Evolutionary conservation across 345 rosid species (phyloP).

Genomic region (Sisymbrium altissimum): DNA sequence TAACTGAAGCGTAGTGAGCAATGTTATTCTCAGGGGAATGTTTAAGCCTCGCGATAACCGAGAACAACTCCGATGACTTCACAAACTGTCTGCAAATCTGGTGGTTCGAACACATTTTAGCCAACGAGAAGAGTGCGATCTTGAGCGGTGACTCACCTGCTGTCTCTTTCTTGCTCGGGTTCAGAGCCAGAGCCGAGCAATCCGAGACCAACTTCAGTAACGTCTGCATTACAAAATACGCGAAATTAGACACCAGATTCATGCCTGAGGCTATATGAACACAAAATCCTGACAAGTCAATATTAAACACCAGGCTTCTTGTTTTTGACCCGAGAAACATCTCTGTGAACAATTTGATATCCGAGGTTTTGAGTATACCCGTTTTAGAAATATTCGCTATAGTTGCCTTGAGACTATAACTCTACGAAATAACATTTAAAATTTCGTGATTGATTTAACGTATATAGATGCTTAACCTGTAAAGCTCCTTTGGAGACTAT

Average conservation of each 20-base stretch:
- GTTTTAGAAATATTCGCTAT: background rate
- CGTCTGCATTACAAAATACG: slow-evolving; percentile 46
- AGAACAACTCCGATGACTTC: slow-evolving; percentile 69
- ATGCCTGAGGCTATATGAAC: background rate
- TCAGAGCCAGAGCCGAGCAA: slow-evolving; percentile 63
- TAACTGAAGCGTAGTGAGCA: slow-evolving; percentile 75
- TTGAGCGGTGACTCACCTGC: slow-evolving; percentile 82
- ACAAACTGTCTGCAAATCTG: slow-evolving; percentile 69
- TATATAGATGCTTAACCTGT: slow-evolving; percentile 53
- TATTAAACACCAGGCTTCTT: background rate
- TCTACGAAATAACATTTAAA: background rate
- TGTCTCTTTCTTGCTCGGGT: slow-evolving; percentile 66
- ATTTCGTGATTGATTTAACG: background rate
- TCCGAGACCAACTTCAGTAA: slow-evolving; percentile 71
- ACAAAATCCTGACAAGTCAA: background rate
- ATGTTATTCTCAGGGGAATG: slow-evolving; percentile 85
- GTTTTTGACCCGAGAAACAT: background rate
- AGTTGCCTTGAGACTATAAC: background rate
- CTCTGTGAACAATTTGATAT: background rate
- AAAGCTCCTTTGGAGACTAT: slow-evolving; percentile 87
- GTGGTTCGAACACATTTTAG: slow-evolving; percentile 82
- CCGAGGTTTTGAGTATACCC: background rate
- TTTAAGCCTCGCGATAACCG: slow-evolving; percentile 67
- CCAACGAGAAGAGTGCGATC: slow-evolving; percentile 88
- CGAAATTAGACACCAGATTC: background rate